Percentiles rank a stretch among this genome's conserved stretches.
Evolutionary conservation across 2,329 filamentous ascomycete genomes (phyloP).

Genomic region (Stachybotrys elegans): DNA sequence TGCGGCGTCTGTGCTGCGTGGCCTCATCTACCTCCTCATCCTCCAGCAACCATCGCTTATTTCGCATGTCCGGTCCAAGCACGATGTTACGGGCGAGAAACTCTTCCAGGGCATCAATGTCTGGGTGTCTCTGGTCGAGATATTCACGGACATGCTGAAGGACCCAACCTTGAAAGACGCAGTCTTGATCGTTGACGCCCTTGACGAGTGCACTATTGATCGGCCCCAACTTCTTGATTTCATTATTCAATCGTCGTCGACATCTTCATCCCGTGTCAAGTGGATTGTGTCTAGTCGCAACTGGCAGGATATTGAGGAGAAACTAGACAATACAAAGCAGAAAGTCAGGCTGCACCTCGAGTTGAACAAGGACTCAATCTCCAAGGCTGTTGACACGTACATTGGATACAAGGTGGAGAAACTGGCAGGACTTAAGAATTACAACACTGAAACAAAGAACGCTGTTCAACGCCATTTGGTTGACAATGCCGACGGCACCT

Average conservation of each 20-base stretch:
- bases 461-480: constrained; percentile 13
- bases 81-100: constrained; percentile 23
- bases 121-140: constrained; percentile 27
- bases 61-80: constrained; percentile 25
- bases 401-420: constrained; percentile 27
- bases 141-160: constrained; percentile 33
- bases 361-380: constrained; percentile 27
- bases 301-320: constrained; percentile 25
- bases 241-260: constrained; percentile 20
- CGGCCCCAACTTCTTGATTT: constrained; percentile 27
- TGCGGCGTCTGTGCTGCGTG: constrained; percentile 33
- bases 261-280: constrained; percentile 28
- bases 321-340: constrained; percentile 12
- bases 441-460: constrained; percentile 5
- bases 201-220: constrained; percentile 36
- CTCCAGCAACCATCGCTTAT: constrained; percentile 24
- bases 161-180: constrained; percentile 21
- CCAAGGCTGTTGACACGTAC: constrained; percentile 29
- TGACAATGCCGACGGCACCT: constrained; percentile 29
- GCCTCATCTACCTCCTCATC: constrained; percentile 36
- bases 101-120: constrained; percentile 35
- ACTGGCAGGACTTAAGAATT: constrained; percentile 15
- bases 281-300: constrained; percentile 42
- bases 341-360: constrained; percentile 28
- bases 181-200: constrained; percentile 38